A percentile compares a stretch with the other conserved stretches of the same genome.
Evolutionary conservation across 192 early-diverging fungal species (phyloP).

Genomic region (Coemansia sp.): DNA sequence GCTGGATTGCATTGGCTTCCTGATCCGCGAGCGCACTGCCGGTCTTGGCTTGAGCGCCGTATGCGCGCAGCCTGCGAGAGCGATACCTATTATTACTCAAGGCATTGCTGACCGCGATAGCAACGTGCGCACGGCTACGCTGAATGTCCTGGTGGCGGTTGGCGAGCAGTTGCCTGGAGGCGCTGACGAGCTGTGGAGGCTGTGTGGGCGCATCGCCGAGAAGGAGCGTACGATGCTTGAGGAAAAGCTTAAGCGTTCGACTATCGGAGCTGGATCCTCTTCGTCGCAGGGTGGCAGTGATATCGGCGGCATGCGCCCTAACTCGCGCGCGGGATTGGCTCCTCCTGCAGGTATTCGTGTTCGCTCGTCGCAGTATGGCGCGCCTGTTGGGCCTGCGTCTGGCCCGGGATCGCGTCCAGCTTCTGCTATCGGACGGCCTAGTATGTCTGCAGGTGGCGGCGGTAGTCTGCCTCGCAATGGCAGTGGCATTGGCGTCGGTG

Average conservation of each 20-base stretch:
- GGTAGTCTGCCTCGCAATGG: constrained; percentile 9
- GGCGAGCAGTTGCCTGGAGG: constrained; percentile 63
- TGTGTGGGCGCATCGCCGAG: constrained; percentile 69
- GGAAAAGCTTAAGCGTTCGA: constrained; percentile 70
- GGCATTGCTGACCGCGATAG: constrained; percentile 83
- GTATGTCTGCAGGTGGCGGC: constrained; percentile 1
- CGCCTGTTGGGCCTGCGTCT: constrained; percentile 27
- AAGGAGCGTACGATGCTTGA: constrained; percentile 82
- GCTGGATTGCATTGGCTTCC: constrained; percentile 71
- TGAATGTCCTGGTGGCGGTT: constrained; percentile 71
- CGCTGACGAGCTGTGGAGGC: constrained; percentile 73
- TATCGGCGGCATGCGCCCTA: constrained; percentile 5
- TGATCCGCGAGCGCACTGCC: constrained; percentile 63
- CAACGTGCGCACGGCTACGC: constrained; percentile 73
- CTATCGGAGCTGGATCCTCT: constrained; percentile 26
- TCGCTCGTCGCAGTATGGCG: constrained; percentile 35
- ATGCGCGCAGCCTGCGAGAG: constrained; percentile 60
- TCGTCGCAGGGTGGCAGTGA: background rate
- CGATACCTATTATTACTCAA: constrained; percentile 67
- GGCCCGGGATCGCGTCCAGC: constrained; percentile 18
- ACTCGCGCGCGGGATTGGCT: constrained; percentile 36
- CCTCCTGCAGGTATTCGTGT: constrained; percentile 28
- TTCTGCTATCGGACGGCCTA: constrained; percentile 19
- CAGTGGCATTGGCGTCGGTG: constrained; percentile 6
- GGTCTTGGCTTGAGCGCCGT: constrained; percentile 40